Evolutionary conservation across 2,329 filamentous ascomycete genomes (phyloP).

Genomic region (Colletotrichum aenigma): DNA sequence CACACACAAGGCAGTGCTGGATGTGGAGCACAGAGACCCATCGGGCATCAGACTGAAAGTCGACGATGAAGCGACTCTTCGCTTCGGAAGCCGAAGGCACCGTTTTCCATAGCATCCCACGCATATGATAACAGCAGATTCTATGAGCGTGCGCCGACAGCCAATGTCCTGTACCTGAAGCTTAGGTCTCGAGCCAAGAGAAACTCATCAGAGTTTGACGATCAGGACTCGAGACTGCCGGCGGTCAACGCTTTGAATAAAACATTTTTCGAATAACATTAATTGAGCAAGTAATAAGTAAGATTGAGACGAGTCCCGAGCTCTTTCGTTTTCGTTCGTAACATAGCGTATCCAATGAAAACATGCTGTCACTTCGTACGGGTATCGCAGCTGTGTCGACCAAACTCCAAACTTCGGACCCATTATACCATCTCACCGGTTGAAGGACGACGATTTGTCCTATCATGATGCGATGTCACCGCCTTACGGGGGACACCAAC

Average conservation of each 20-base stretch:
- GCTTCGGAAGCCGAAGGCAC: background rate
- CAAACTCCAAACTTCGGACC: background rate
- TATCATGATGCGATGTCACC: background rate
- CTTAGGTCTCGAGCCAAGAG: background rate
- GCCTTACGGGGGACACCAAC: constrained; percentile 5
- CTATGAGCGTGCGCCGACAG: background rate
- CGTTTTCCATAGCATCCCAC: background rate
- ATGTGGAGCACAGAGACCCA: background rate
- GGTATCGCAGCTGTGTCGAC: background rate
- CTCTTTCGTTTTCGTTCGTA: background rate
- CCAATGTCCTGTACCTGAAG: background rate
- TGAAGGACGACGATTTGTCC: background rate
- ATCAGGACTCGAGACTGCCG: background rate
- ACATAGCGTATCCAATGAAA: background rate
- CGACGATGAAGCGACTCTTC: background rate
- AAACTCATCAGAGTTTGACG: background rate
- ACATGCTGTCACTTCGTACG: background rate
- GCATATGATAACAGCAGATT: background rate
- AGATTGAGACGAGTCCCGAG: background rate
- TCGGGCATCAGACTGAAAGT: background rate
- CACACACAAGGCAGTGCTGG: constrained; percentile 3
- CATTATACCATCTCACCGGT: background rate
- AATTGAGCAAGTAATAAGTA: background rate
- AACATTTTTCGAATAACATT: background rate
- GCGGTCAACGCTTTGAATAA: background rate